Conservation (phyloP, 371 early-diverging fungal species). For the Rhizopus delemar region DNA sequence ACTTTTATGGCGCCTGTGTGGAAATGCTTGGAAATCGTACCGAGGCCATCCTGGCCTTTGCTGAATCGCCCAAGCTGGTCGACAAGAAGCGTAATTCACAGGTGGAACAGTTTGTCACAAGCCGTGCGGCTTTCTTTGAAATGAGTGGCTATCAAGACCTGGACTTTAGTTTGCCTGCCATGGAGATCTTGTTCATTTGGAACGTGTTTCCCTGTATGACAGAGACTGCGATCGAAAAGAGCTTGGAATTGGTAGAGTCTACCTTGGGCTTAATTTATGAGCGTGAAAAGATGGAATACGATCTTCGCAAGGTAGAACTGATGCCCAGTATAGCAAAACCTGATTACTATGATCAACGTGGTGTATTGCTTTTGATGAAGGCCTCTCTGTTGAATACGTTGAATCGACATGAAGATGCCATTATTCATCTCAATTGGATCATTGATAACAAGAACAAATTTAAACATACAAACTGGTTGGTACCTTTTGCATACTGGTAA, state of each 20-base stretch:
- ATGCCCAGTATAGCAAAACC: constrained; percentile 44
- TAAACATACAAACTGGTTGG: constrained; percentile 55
- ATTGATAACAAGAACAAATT: constrained; percentile 56
- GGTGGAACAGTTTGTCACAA: constrained; percentile 57
- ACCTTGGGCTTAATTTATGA: constrained; percentile 47
- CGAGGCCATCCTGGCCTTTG: constrained; percentile 55
- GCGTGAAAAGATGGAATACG: constrained; percentile 52
- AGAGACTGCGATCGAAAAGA: constrained; percentile 33
- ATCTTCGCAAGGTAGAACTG: constrained; percentile 45
- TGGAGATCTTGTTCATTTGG: constrained; percentile 63
- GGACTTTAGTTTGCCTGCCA: constrained; percentile 51
- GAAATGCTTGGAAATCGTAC: constrained; percentile 53
- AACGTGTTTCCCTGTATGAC: constrained; percentile 62
- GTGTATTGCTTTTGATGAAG: constrained; percentile 43
- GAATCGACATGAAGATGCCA: constrained; percentile 36
- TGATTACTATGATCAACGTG: constrained; percentile 52
- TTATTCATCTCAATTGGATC: constrained; percentile 60
- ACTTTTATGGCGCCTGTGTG: constrained; percentile 61
- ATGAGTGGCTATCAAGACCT: constrained; percentile 60
- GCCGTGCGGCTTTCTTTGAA: constrained; percentile 56
- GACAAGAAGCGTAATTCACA: constrained; percentile 55
- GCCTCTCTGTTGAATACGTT: constrained; percentile 40
- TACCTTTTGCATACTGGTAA: constrained; percentile 66
- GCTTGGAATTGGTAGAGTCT: constrained; percentile 41
- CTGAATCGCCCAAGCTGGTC: constrained; percentile 48